Evolutionary conservation across 2,329 filamentous ascomycete species (phyloP).

Genomic region (Penicillium sp.): DNA sequence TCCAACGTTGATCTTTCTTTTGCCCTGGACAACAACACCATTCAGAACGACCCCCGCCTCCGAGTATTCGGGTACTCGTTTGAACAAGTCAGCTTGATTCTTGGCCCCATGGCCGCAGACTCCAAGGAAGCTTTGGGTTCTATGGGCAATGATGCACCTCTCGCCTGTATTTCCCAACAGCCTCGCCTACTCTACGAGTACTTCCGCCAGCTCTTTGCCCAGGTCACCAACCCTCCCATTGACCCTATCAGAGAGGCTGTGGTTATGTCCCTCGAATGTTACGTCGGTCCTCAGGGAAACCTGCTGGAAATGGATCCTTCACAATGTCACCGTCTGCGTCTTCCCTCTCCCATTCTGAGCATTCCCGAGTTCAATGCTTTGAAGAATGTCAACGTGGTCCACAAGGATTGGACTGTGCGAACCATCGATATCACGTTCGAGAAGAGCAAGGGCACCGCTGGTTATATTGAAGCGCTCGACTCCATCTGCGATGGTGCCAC

Average conservation of each 20-base stretch:
- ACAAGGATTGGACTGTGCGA: slow-evolving; percentile 82
- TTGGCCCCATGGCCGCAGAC: slow-evolving; percentile 94
- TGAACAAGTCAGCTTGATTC: slow-evolving; percentile 87
- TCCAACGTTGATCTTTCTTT: slow-evolving; percentile 62
- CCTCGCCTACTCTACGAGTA: slow-evolving; percentile 91
- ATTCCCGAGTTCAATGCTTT: slow-evolving; percentile 88
- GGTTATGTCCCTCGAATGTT: slow-evolving; percentile 96
- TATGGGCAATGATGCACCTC: slow-evolving; percentile 94
- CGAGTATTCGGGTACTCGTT: slow-evolving; percentile 91
- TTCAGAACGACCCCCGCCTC: slow-evolving; percentile 82
- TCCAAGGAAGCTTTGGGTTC: slow-evolving; percentile 96
- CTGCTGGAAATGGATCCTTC: slow-evolving; percentile 88
- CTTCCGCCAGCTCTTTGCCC: slow-evolving; percentile 95
- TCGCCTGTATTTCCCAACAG: slow-evolving; percentile 86
- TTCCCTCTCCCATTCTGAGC: slow-evolving; percentile 85
- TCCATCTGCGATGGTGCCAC: slow-evolving; percentile 82
- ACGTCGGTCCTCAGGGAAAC: slow-evolving; percentile 94
- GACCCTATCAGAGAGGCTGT: slow-evolving; percentile 96
- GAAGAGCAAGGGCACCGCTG: slow-evolving; percentile 76
- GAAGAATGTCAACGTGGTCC: slow-evolving; percentile 69
- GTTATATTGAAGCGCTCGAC: slow-evolving; percentile 85
- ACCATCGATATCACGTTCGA: slow-evolving; percentile 92
- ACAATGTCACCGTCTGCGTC: slow-evolving; percentile 80
- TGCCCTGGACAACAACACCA: slow-evolving; percentile 64
- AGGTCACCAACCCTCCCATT: slow-evolving; percentile 97